A percentile compares a stretch with the other conserved stretches of the same genome.
These are phyloP conservation scores for Venturia carpophila DNA, from an alignment of 2,329 filamentous ascomycete genomes.

Conservation along the genomic window DNA sequence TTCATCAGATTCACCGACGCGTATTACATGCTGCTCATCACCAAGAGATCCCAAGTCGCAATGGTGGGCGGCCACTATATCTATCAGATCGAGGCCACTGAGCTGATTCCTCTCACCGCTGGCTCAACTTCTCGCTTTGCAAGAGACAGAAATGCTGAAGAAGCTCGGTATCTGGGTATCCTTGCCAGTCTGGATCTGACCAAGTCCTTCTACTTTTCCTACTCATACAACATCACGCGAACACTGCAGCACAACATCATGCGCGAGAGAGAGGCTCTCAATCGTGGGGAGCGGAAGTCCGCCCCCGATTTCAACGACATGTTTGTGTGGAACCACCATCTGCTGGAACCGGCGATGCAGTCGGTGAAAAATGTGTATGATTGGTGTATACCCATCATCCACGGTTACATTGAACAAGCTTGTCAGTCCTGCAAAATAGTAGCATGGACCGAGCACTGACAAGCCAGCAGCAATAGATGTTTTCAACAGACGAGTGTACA, in stretches of 20 bases:
- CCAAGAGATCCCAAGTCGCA: slow-evolving; percentile 90
- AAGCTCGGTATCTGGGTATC: slow-evolving; percentile 80
- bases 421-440: slow-evolving; percentile 22
- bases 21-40: slow-evolving; percentile 96
- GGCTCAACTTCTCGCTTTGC: slow-evolving; percentile 58
- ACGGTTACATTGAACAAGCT: slow-evolving; percentile 92
- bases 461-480: slow-evolving; percentile 44
- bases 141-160: slow-evolving; percentile 78
- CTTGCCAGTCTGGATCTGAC: slow-evolving; percentile 86
- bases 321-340: slow-evolving; percentile 96
- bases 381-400: slow-evolving; percentile 93
- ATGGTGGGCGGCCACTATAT: slow-evolving; percentile 95
- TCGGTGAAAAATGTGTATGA: slow-evolving; percentile 76
- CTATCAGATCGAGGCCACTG: slow-evolving; percentile 90
- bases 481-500: slow-evolving; percentile 81
- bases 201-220: slow-evolving; percentile 94
- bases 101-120: slow-evolving; percentile 78
- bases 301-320: slow-evolving; percentile 74
- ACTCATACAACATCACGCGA: slow-evolving; percentile 90
- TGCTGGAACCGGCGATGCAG: slow-evolving; percentile 65
- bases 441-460: neutral
- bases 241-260: slow-evolving; percentile 90
- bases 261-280: slow-evolving; percentile 64
- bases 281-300: slow-evolving; percentile 53
- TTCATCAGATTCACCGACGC: slow-evolving; percentile 94